phyloP scores from a whole-genome alignment of 176 grass and related monocot species.

The Pontederia crassipes region DNA sequence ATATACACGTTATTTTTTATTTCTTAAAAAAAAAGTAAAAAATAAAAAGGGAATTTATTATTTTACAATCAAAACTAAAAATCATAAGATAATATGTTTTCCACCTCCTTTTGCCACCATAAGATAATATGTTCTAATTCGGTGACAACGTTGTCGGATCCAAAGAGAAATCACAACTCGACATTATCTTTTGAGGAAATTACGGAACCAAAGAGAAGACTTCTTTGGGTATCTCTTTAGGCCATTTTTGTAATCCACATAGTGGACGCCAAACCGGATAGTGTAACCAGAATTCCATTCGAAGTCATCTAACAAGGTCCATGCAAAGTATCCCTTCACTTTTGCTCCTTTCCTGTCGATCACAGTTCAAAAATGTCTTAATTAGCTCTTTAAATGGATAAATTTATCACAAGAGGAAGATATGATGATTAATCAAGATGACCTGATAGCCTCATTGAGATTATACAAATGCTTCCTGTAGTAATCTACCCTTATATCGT shows the following conservation, averaged over 20 bases:
- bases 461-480: background rate
- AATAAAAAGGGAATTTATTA: too few species aligned
- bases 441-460: slow-evolving; percentile 16
- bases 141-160: too few species aligned
- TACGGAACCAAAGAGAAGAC: slow-evolving; percentile 38
- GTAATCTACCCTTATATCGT: slow-evolving; percentile 9
- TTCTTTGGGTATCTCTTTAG: slow-evolving; percentile 56
- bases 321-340: slow-evolving; percentile 48
- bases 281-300: slow-evolving; percentile 45
- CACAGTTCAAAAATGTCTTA: background rate
- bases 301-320: slow-evolving; percentile 64
- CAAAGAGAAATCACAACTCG: too few species aligned
- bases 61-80: too few species aligned
- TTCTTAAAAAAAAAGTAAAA: too few species aligned
- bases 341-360: slow-evolving; percentile 33
- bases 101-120: too few species aligned
- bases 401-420: too few species aligned
- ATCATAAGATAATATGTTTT: too few species aligned
- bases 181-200: slow-evolving; percentile 27
- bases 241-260: slow-evolving; percentile 25
- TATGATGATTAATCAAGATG: background rate
- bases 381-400: too few species aligned
- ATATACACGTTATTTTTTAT: too few species aligned
- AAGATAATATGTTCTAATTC: too few species aligned
- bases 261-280: slow-evolving; percentile 48